Percentiles rank a stretch among this genome's conserved stretches.
phyloP scores from a whole-genome alignment of 768 basidiomycete species.

The Trametes gibbosa region DNA sequence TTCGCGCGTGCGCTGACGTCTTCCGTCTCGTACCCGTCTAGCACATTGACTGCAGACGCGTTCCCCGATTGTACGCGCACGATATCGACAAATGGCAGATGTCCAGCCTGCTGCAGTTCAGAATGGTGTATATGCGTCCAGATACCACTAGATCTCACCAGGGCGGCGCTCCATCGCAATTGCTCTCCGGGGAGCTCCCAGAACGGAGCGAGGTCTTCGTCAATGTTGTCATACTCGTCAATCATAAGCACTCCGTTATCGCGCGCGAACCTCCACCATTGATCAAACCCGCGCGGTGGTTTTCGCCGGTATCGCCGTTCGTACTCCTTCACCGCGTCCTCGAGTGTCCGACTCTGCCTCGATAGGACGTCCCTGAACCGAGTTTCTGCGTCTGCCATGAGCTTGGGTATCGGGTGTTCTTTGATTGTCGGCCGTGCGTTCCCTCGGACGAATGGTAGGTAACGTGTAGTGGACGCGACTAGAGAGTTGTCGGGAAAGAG shows the following conservation, averaged over 20 bases:
- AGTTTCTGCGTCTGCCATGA: slow-evolving; percentile 83
- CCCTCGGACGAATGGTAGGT: slow-evolving; percentile 22
- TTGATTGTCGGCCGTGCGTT: slow-evolving; percentile 22
- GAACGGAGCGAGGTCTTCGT: slow-evolving; percentile 81
- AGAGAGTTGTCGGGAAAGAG: slow-evolving; percentile 28
- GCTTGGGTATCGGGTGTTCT: slow-evolving; percentile 79
- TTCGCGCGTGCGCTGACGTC: slow-evolving; percentile 77
- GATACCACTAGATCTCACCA: slow-evolving; percentile 41
- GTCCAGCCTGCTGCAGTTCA: slow-evolving; percentile 51
- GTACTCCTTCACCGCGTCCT: slow-evolving; percentile 81
- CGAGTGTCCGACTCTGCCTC: slow-evolving; percentile 77
- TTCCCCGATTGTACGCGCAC: slow-evolving; percentile 74
- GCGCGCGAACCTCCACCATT: slow-evolving; percentile 83
- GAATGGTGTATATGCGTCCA: not conserved
- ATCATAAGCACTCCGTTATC: slow-evolving; percentile 72
- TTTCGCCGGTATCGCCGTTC: slow-evolving; percentile 67
- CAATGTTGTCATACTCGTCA: slow-evolving; percentile 87
- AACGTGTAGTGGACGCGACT: slow-evolving; percentile 21
- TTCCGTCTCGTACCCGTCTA: slow-evolving; percentile 52
- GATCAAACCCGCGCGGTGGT: slow-evolving; percentile 89
- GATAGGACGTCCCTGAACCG: slow-evolving; percentile 63
- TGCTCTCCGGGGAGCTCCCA: slow-evolving; percentile 74
- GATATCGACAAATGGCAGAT: slow-evolving; percentile 80
- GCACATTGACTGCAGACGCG: slow-evolving; percentile 56
- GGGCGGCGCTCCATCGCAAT: slow-evolving; percentile 56